Evolutionary conservation across 208 protist genomes (phyloP).

Genomic region (Novymonas esmeraldas): DNA sequence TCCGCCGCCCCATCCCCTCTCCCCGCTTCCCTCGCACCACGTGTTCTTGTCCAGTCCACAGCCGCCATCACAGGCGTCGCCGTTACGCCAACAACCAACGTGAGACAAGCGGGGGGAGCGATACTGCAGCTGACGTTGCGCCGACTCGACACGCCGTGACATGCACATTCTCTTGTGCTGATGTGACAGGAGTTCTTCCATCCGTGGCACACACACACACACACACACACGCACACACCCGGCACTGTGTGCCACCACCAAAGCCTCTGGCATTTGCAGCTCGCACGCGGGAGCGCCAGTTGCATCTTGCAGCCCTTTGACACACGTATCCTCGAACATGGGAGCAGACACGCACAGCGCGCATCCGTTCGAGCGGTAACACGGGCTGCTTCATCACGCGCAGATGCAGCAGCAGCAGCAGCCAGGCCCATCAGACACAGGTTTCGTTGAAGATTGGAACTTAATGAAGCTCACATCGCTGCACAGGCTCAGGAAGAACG

Average conservation of each 20-base stretch:
- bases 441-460: constrained; percentile 18
- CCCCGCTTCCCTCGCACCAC: too few relatives aligned
- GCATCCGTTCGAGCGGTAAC: constrained; percentile 63
- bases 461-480: constrained; percentile 13
- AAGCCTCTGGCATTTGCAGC: too few relatives aligned
- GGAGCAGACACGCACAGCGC: constrained; percentile 13
- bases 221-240: constrained; percentile 3
- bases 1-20: too few relatives aligned
- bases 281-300: background rate
- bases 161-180: too few relatives aligned
- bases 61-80: too few relatives aligned
- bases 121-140: too few relatives aligned
- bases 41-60: too few relatives aligned
- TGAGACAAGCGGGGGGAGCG: too few relatives aligned
- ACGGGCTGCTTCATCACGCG: constrained; percentile 53
- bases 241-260: too few relatives aligned
- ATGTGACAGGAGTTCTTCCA: too few relatives aligned
- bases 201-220: constrained; percentile 7
- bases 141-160: too few relatives aligned
- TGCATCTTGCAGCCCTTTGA: constrained; percentile 79
- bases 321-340: constrained; percentile 64
- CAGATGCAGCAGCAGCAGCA: background rate
- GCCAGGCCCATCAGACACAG: constrained; percentile 2
- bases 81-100: too few relatives aligned
- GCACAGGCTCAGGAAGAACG: constrained; percentile 17